These are phyloP conservation scores for Leishmania major DNA, from an alignment of 208 protist genomes.

Conservation along the genomic window DNA sequence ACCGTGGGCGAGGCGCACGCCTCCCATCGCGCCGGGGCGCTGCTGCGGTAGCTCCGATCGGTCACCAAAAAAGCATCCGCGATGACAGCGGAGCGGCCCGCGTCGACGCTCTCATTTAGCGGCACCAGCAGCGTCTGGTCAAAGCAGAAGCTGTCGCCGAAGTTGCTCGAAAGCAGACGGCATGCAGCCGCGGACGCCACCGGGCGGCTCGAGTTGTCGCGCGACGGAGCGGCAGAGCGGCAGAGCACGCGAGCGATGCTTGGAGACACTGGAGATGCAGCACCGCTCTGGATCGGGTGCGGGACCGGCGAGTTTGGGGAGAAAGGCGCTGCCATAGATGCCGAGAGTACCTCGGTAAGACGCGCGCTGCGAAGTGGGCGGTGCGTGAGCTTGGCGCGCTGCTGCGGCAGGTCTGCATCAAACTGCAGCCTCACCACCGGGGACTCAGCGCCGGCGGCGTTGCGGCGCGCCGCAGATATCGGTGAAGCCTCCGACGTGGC, in stretches of 20 bases:
- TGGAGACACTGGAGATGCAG: conserved; percentile 12
- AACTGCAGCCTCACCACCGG: conserved; percentile 24
- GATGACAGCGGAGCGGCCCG: conserved; percentile 2
- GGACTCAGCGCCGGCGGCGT: conserved; percentile 5
- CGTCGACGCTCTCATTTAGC: conserved; percentile 18
- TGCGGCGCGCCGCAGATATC: background rate
- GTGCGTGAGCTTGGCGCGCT: conserved; percentile 13
- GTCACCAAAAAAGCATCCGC: conserved; percentile 12
- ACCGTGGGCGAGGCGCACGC: conserved; percentile 10
- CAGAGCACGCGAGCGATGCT: conserved; percentile 27
- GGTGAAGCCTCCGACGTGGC: conserved; percentile 7
- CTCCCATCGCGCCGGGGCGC: conserved; percentile 17
- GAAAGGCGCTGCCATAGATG: background rate
- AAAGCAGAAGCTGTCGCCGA: conserved; percentile 33
- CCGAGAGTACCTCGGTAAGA: conserved; percentile 1
- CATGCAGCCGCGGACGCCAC: background rate
- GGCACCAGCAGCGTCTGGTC: conserved; percentile 47
- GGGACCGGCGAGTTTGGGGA: conserved; percentile 13
- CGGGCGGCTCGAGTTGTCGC: conserved; percentile 1
- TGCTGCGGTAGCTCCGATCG: conserved; percentile 23
- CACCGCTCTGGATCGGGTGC: background rate
- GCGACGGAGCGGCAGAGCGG: conserved; percentile 28
- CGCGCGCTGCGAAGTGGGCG: conserved; percentile 17
- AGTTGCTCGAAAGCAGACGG: conserved; percentile 7
- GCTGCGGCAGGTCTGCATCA: conserved; percentile 6